Percentiles rank a stretch among this genome's conserved stretches.
These are phyloP conservation scores for Blastobotrys attinorum DNA, from an alignment of 805 yeast genomes.

Conservation along the genomic window DNA sequence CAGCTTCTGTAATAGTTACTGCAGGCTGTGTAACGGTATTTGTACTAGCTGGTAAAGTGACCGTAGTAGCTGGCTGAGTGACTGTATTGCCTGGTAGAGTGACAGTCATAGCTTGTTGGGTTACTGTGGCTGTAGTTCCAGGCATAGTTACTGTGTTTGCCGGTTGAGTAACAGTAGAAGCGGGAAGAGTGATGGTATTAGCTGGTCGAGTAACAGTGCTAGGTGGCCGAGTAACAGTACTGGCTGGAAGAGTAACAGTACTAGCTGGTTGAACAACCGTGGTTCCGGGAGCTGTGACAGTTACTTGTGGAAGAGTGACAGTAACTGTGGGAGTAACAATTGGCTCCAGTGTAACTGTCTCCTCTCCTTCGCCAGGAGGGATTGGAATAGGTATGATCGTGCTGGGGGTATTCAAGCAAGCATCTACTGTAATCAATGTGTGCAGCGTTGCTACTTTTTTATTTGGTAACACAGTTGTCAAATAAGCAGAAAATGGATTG, in stretches of 20 bases:
- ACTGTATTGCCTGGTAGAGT: conserved; percentile 10
- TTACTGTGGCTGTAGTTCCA: conserved; percentile 2
- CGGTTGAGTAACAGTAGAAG: conserved; percentile 4
- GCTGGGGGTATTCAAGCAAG: not conserved
- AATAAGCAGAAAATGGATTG: conserved; percentile 14
- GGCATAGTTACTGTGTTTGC: conserved; percentile 6
- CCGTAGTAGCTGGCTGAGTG: conserved; percentile 5
- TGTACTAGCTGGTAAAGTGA: conserved; percentile 7
- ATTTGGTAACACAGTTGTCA: conserved; percentile 35
- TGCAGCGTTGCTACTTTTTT: conserved; percentile 28
- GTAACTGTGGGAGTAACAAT: not conserved
- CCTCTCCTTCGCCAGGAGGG: not conserved
- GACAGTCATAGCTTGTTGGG: conserved; percentile 14
- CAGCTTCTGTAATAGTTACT: not conserved
- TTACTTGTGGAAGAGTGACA: not conserved
- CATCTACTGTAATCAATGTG: not conserved
- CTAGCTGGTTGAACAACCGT: not conserved
- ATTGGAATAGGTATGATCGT: not conserved
- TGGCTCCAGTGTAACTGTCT: no score
- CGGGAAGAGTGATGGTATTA: conserved; percentile 12
- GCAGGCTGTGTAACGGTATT: conserved; percentile 9
- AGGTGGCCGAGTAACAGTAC: not conserved
- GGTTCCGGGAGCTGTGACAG: conserved; percentile 8
- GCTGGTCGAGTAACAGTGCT: conserved; percentile 11
- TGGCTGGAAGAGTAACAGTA: not conserved